Conservation (phyloP, 2,329 filamentous ascomycete species). For the Trichoderma koningiopsis region DNA sequence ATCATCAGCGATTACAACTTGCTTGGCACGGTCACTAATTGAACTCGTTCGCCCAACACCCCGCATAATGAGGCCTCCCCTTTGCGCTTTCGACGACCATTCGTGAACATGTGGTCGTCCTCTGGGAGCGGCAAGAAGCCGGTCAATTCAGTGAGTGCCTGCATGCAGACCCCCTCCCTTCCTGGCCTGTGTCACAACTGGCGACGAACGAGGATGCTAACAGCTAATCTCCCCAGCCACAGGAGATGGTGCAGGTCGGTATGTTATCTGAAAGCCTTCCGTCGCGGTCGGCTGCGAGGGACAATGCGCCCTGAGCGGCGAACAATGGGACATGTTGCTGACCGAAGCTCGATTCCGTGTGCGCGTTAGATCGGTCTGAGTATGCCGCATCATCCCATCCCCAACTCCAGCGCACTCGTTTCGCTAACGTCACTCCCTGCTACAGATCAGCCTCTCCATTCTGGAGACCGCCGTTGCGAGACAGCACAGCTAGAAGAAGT, state of each 20-base stretch:
- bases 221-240: conserved; percentile 43
- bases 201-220: conserved; percentile 36
- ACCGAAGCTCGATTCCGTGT: conserved; percentile 32
- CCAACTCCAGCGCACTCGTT: conserved; percentile 23
- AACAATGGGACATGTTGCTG: conserved; percentile 31
- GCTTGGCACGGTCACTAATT: neutral
- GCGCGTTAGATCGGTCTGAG: conserved; percentile 61
- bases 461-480: conserved; percentile 65
- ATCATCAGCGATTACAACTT: conserved; percentile 17
- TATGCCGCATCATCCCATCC: conserved; percentile 45
- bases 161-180: conserved; percentile 20
- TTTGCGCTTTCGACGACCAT: conserved; percentile 33
- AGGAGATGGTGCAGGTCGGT: conserved; percentile 99
- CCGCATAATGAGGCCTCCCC: conserved; percentile 39
- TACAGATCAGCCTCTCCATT: conserved; percentile 82
- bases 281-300: neutral
- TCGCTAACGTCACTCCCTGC: conserved; percentile 34
- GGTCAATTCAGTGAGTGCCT: conserved; percentile 65
- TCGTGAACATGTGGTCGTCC: conserved; percentile 63
- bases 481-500: conserved; percentile 55
- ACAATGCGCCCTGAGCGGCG: conserved; percentile 8
- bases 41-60: conserved; percentile 15
- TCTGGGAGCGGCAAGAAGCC: conserved; percentile 69
- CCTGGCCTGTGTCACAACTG: conserved; percentile 23
- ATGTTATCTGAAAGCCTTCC: conserved; percentile 42